Percentiles rank a stretch among this genome's conserved stretches.
phyloP scores from a whole-genome alignment of 768 basidiomycete species.

The Boletus bicolor region DNA sequence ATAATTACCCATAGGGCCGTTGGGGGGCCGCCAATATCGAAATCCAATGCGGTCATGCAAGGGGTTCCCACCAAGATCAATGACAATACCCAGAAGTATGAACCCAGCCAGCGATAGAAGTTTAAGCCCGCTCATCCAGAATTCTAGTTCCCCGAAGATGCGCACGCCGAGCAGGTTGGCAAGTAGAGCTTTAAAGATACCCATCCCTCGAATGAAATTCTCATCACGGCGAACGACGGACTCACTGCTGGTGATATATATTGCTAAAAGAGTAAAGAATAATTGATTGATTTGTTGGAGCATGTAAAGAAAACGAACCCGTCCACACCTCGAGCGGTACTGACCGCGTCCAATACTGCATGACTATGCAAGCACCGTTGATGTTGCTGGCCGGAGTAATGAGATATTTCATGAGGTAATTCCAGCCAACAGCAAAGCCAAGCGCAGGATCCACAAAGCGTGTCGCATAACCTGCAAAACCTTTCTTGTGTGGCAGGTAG shows the following conservation, averaged over 20 bases:
- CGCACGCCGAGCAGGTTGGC: slow-evolving; percentile 64
- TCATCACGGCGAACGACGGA: background rate
- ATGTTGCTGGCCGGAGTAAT: slow-evolving; percentile 67
- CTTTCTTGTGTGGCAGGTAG: slow-evolving; percentile 58
- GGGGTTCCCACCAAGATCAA: slow-evolving; percentile 56
- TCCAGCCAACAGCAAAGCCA: slow-evolving; percentile 51
- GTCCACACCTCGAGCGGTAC: slow-evolving; percentile 1
- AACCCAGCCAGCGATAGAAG: slow-evolving; percentile 37
- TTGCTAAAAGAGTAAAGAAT: background rate
- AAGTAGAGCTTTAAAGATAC: background rate
- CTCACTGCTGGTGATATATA: slow-evolving; percentile 1
- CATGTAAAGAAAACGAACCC: slow-evolving; percentile 4
- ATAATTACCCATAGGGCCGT: slow-evolving; percentile 58
- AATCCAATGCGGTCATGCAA: slow-evolving; percentile 35
- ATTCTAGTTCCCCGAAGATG: slow-evolving; percentile 71
- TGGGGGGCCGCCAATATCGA: slow-evolving; percentile 45
- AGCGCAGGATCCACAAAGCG: slow-evolving; percentile 69
- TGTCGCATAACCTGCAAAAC: slow-evolving; percentile 58
- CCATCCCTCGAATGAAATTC: background rate
- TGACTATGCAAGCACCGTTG: slow-evolving; percentile 43
- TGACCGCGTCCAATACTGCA: slow-evolving; percentile 3
- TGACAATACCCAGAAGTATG: slow-evolving; percentile 37
- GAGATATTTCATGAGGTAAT: slow-evolving; percentile 63
- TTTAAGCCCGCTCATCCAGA: slow-evolving; percentile 72
- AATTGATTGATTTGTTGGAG: background rate